Conservation (phyloP, 495 filamentous ascomycete genomes). For the Penicillium canescens region DNA sequence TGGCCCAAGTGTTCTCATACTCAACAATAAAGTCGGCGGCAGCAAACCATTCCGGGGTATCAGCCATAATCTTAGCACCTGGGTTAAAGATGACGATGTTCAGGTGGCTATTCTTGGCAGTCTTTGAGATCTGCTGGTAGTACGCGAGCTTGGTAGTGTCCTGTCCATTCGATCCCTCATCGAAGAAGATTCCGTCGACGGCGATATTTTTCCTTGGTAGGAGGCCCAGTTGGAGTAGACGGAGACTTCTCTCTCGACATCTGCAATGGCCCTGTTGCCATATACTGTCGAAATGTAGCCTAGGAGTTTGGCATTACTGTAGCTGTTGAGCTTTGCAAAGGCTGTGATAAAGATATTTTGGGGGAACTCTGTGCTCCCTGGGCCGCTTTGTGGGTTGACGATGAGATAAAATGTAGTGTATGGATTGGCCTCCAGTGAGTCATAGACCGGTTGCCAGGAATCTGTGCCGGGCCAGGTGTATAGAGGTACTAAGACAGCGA, state of each 20-base stretch:
- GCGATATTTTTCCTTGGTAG: constrained; percentile 27
- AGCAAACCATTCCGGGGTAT: constrained; percentile 15
- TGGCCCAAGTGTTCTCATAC: constrained; percentile 22
- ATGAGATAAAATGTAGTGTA: constrained; percentile 41
- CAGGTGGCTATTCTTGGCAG: constrained; percentile 17
- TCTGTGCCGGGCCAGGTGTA: constrained; percentile 47
- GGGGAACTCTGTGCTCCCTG: constrained; percentile 34
- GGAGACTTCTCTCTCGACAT: constrained; percentile 37
- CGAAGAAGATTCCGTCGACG: constrained; percentile 51
- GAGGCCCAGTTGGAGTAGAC: constrained; percentile 43
- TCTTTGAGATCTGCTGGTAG: constrained; percentile 29
- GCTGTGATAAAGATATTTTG: constrained; percentile 31
- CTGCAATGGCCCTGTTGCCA: constrained; percentile 22
- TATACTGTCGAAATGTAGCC: constrained; percentile 50
- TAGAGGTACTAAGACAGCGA: constrained; percentile 48
- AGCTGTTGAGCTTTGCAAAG: constrained; percentile 39
- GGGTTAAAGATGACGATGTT: constrained; percentile 22
- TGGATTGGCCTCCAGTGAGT: constrained; percentile 34
- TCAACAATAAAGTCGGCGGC: constrained; percentile 24
- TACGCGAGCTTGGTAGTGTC: constrained; percentile 26
- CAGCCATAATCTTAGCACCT: constrained; percentile 12
- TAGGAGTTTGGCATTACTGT: constrained; percentile 43
- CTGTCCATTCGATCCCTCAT: constrained; percentile 38
- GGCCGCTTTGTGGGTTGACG: constrained; percentile 50
- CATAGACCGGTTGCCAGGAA: constrained; percentile 45